Percentiles rank a stretch among this genome's conserved stretches.
phyloP scores from a whole-genome alignment of 768 basidiomycete species.

The Lentinula detonsa region DNA sequence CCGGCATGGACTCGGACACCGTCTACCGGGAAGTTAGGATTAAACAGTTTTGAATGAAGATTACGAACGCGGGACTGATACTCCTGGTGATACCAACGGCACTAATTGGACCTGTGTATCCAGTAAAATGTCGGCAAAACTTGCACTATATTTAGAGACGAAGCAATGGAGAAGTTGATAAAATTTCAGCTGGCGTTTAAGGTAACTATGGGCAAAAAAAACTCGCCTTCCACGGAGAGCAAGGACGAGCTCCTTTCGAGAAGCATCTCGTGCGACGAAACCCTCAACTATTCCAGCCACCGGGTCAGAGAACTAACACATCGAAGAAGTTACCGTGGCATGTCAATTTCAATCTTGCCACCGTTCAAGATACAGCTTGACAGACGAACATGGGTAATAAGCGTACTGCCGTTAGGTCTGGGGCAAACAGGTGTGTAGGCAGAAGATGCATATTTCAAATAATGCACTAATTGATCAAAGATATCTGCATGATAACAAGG shows the following conservation, averaged over 20 bases:
- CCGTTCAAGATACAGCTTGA: background rate
- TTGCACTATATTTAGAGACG: conserved; percentile 22
- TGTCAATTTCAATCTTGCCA: no score
- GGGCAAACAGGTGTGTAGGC: conserved; percentile 40
- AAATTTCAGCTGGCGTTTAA: background rate
- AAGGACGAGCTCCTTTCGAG: conserved; percentile 39
- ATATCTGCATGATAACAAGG: conserved; percentile 13
- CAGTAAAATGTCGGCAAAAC: conserved; percentile 33
- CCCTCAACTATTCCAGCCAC: conserved; percentile 37
- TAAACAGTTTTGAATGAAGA: background rate
- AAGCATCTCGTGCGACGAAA: conserved; percentile 43
- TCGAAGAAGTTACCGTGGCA: background rate
- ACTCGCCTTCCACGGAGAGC: conserved; percentile 45
- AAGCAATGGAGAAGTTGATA: background rate
- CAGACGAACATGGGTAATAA: conserved; percentile 26
- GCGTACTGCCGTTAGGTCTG: conserved; percentile 41
- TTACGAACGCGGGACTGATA: conserved; percentile 31
- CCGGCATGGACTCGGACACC: conserved; percentile 41
- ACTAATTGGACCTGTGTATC: conserved; percentile 36
- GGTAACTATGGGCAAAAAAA: background rate
- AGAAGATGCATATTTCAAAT: conserved; percentile 53
- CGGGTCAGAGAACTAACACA: conserved; percentile 32
- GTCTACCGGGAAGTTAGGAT: conserved; percentile 19
- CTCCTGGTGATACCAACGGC: conserved; percentile 38
- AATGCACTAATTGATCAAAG: conserved; percentile 40